Conservation (phyloP, 345 rosid genomes). For the Acer campestre region DNA sequence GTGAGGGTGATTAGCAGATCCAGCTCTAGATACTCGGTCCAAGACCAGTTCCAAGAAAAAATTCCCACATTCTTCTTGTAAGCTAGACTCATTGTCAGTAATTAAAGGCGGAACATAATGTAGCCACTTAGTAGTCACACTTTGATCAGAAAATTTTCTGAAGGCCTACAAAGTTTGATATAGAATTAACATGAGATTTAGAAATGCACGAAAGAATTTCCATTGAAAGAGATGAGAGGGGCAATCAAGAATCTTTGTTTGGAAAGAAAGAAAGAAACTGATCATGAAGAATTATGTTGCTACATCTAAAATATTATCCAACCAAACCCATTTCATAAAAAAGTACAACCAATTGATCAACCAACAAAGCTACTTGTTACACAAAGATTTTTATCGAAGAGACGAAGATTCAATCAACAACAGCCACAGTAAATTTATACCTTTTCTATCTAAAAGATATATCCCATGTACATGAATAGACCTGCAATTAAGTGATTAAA, state of each 20-base stretch:
- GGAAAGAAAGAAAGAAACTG: not conserved
- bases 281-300: not conserved
- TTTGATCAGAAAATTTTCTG: conserved; percentile 63
- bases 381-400: not conserved
- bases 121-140: conserved; percentile 79
- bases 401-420: not conserved
- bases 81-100: conserved; percentile 82
- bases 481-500: no score
- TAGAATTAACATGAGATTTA: conserved; percentile 18
- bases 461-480: no score
- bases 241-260: not conserved
- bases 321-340: not conserved
- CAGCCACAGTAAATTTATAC: not conserved
- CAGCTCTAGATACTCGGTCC: conserved; percentile 68
- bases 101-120: conserved; percentile 86
- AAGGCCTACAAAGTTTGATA: conserved; percentile 52
- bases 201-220: conserved; percentile 17
- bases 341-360: not conserved
- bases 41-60: conserved; percentile 82
- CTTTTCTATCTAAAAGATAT: no score
- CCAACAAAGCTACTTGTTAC: not conserved
- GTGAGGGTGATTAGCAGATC: conserved; percentile 29
- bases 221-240: conserved; percentile 2
- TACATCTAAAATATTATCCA: not conserved
- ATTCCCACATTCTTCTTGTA: conserved; percentile 94